A percentile compares a stretch with the other conserved stretches of the same genome.
Conservation (phyloP, 257 asterid species). For the Scutellaria baicalensis region DNA sequence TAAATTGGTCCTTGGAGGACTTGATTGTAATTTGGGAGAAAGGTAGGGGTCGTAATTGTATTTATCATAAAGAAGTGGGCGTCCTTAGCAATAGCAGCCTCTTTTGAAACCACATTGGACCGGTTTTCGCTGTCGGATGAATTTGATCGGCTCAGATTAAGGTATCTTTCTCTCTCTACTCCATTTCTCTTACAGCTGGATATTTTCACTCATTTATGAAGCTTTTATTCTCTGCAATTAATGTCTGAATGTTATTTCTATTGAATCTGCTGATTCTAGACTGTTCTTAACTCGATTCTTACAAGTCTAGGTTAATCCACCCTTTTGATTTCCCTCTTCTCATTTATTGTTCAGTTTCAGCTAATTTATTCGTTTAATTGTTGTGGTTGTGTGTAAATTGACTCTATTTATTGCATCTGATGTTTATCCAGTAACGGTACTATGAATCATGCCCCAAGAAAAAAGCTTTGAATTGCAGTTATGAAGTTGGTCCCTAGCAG, state of each 20-base stretch:
- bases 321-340: no score
- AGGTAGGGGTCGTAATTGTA: background rate
- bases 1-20: background rate
- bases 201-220: background rate
- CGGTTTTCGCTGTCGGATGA: background rate
- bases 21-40: background rate
- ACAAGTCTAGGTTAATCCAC: background rate
- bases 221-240: background rate
- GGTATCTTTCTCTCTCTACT: background rate
- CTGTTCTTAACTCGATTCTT: background rate
- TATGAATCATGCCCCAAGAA: no score
- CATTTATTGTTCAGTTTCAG: background rate
- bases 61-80: background rate
- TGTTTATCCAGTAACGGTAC: no score
- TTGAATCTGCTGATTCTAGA: background rate
- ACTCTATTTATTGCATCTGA: no score
- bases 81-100: no score
- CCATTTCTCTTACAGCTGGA: slow-evolving; percentile 3
- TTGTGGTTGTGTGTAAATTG: background rate
- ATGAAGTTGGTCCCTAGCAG: no score
- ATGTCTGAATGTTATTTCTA: background rate
- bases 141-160: background rate
- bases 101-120: background rate
- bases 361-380: background rate
- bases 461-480: no score